Evolutionary conservation across 2,329 filamentous ascomycete species (phyloP).

Genomic region (Ceratocystis diversiconidia): DNA sequence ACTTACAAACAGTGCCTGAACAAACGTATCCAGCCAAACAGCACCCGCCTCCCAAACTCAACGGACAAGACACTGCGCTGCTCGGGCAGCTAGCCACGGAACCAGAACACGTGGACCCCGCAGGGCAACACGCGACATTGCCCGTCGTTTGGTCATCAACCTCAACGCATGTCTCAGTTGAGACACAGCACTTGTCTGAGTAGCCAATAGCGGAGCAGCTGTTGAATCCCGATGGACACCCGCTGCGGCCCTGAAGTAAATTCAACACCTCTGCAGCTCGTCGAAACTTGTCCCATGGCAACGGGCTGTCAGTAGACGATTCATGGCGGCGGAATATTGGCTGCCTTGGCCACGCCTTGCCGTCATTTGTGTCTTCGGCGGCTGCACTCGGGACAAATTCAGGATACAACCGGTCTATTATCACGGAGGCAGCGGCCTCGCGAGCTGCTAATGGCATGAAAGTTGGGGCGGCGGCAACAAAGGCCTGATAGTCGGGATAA

Average conservation of each 20-base stretch:
- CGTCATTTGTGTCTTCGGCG: conserved; percentile 39
- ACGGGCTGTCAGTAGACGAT: conserved; percentile 15
- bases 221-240: conserved; percentile 53
- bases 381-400: conserved; percentile 21
- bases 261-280: conserved; percentile 35
- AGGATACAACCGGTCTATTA: conserved; percentile 21
- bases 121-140: conserved; percentile 61
- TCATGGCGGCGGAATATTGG: conserved; percentile 10
- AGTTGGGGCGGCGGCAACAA: conserved; percentile 23
- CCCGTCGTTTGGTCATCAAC: conserved; percentile 50
- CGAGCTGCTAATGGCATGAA: conserved; percentile 22
- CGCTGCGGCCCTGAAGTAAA: conserved; percentile 42
- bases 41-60: conserved; percentile 56
- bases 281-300: conserved; percentile 22
- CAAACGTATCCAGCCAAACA: conserved; percentile 61
- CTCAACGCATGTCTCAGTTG: conserved; percentile 49
- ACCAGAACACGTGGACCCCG: conserved; percentile 48
- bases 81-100: conserved; percentile 45
- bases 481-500: conserved; percentile 50
- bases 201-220: conserved; percentile 50
- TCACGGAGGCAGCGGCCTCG: conserved; percentile 25
- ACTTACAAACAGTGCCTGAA: conserved; percentile 54
- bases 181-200: conserved; percentile 58
- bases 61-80: conserved; percentile 50
- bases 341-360: conserved; percentile 23